Conservation (phyloP, 306 rosid genomes). For the Vicia faba region DNA sequence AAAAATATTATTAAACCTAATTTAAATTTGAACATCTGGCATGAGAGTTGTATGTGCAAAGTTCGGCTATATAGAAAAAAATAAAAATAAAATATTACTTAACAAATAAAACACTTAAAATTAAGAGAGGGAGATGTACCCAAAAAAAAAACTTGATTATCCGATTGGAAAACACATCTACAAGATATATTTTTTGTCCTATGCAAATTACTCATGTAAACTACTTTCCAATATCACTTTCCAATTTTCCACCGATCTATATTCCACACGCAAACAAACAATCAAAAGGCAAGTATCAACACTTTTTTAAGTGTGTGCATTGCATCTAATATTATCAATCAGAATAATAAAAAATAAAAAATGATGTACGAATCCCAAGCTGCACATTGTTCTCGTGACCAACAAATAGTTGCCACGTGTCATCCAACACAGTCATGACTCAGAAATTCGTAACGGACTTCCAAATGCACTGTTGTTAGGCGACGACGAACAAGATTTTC, state of each 20-base stretch:
- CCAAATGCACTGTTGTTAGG: not conserved
- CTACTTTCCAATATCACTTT: not conserved
- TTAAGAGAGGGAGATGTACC: too few relatives aligned
- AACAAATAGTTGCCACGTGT: not conserved
- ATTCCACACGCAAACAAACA: not conserved
- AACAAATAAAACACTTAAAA: too few relatives aligned
- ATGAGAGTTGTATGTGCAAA: too few relatives aligned
- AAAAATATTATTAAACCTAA: too few relatives aligned
- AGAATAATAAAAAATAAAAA: not conserved
- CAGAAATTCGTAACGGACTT: not conserved
- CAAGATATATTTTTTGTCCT: too few relatives aligned
- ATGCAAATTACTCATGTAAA: too few relatives aligned
- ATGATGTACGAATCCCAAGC: not conserved
- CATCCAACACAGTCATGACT: not conserved
- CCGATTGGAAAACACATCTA: too few relatives aligned
- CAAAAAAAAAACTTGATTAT: too few relatives aligned
- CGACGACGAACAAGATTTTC: not conserved
- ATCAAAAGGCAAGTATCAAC: not conserved
- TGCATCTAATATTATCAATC: not conserved
- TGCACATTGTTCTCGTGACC: not conserved
- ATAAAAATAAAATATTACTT: too few relatives aligned
- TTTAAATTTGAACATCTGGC: too few relatives aligned
- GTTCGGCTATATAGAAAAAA: too few relatives aligned
- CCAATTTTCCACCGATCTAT: not conserved
- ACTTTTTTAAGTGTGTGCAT: not conserved